Percentiles rank a stretch among this genome's conserved stretches.
Evolutionary conservation across 805 yeast genomes (phyloP).

Genomic region (Clavispora vitiphila): DNA sequence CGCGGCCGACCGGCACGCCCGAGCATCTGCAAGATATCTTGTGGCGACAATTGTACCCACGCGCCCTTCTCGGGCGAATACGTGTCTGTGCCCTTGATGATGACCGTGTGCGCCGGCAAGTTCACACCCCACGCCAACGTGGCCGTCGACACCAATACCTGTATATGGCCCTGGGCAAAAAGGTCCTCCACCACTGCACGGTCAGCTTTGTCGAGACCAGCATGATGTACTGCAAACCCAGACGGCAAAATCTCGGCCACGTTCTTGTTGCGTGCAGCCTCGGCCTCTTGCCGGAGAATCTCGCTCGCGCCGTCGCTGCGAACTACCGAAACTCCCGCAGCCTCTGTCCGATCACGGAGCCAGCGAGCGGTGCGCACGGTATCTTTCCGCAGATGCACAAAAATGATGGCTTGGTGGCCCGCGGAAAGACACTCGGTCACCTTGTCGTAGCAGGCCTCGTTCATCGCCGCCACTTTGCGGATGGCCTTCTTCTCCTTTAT

Average conservation of each 20-base stretch:
- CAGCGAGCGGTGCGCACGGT: slow-evolving; percentile 79
- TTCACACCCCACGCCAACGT: slow-evolving; percentile 87
- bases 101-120: slow-evolving; percentile 74
- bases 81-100: slow-evolving; percentile 88
- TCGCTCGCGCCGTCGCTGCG: slow-evolving; percentile 56
- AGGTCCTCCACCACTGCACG: slow-evolving; percentile 76
- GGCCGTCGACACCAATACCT: slow-evolving; percentile 74
- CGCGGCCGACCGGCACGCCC: slow-evolving; percentile 98
- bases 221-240: slow-evolving; percentile 91
- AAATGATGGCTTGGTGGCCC: slow-evolving; percentile 76
- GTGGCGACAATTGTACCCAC: slow-evolving; percentile 92
- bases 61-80: slow-evolving; percentile 86
- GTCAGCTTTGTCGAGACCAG: slow-evolving; percentile 73
- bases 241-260: slow-evolving; percentile 55
- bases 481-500: slow-evolving; percentile 78
- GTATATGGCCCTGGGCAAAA: slow-evolving; percentile 83
- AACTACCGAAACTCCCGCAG: slow-evolving; percentile 24
- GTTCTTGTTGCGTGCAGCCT: slow-evolving; percentile 46
- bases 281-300: slow-evolving; percentile 61
- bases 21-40: slow-evolving; percentile 93
- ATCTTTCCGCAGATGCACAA: slow-evolving; percentile 92
- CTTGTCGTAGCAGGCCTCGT: slow-evolving; percentile 80
- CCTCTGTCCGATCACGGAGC: slow-evolving; percentile 57
- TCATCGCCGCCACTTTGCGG: slow-evolving; percentile 75
- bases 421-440: slow-evolving; percentile 56